Evolutionary conservation across 208 protist species (phyloP).

Genomic region (Sergeia podlipaevii): DNA sequence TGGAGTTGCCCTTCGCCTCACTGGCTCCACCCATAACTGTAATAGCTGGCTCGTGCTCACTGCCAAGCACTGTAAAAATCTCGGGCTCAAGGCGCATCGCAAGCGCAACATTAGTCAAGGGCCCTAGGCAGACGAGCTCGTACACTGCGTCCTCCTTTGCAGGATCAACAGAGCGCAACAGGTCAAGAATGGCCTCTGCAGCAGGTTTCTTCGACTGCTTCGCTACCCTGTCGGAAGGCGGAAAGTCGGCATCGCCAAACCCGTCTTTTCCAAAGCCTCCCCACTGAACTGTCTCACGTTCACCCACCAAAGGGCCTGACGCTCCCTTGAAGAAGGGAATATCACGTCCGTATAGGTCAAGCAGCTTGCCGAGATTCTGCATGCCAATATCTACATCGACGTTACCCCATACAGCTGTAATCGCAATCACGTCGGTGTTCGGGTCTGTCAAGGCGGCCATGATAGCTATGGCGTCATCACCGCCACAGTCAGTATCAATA

Average conservation of each 20-base stretch:
- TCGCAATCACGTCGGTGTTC: conserved; percentile 64
- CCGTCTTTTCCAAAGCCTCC: conserved; percentile 76
- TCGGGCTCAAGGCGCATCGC: conserved; percentile 57
- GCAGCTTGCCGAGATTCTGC: conserved; percentile 77
- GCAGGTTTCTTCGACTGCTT: conserved; percentile 43
- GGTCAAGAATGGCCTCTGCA: conserved; percentile 49
- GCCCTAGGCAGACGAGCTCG: conserved; percentile 66
- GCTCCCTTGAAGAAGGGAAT: conserved; percentile 75
- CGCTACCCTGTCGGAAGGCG: conserved; percentile 25
- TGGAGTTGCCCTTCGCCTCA: conserved; percentile 80
- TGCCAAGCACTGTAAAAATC: conserved; percentile 56
- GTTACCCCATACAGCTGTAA: conserved; percentile 77
- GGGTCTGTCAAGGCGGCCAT: conserved; percentile 72
- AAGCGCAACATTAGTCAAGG: conserved; percentile 76
- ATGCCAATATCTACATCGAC: conserved; percentile 74
- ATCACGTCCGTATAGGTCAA: conserved; percentile 65
- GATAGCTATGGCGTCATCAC: conserved; percentile 84
- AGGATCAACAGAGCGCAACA: conserved; percentile 33
- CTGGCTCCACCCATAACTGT: conserved; percentile 69
- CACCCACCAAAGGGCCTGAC: conserved; percentile 47
- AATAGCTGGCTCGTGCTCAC: conserved; percentile 58
- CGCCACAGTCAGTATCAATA: conserved; percentile 83
- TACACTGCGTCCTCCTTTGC: conserved; percentile 39
- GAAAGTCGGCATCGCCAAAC: conserved; percentile 72
- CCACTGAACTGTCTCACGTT: conserved; percentile 70